Base-by-base conservation (phyloP, 2,329 filamentous ascomycete species). In the Sphaceloma murrayae region DNA sequence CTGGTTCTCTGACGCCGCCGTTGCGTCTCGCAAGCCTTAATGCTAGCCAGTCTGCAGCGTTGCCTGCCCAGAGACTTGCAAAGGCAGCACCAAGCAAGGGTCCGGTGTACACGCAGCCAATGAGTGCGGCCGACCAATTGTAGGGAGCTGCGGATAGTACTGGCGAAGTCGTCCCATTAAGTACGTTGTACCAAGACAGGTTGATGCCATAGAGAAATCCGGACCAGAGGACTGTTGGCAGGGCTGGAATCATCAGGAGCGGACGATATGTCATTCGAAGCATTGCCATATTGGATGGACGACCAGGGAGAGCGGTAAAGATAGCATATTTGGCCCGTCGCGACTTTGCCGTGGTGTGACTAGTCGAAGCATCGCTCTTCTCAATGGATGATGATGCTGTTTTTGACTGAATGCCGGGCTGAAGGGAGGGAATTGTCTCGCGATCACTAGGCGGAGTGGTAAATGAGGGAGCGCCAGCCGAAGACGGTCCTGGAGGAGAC, bases 21-120 rank as follows among this genome's bases (percentile, higher is more conserved):
- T 56, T 54, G 3, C 53, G 50, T 7, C 48, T 47, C 16, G 52
- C 40, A n/a, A 53, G 45, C 17, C 44, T 47, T 5, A 54, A 19
- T 9, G 49, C 49, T 7, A 53, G 39, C 11, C 48, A 42, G 34
- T 56, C 52, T n/a, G 62, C 64, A 46, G 64, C 58, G 5, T 56
- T 52, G 18, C 64, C 63, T 5, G 63, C 60, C 43, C 63, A 60
- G n/a, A 65, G 42, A 2, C 31, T 46, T 14, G 42, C 21, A n/a
- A 53, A 19, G 8, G 53, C 49, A 22, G 53, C 52, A 5, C 58
- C 58, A 5, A 61, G 46, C 5, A 63, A 38, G 1, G 58, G 56
- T 8, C 52, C 52, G 7, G 61, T 22, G 45, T 62, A 62, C 3
- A 56, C 51, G 5, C 58, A 46, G n/a, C 61, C 61, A 2, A 63